These are phyloP conservation scores for Wickerhamomyces silvicola DNA, from an alignment of 805 yeast genomes.

Conservation along the genomic window DNA sequence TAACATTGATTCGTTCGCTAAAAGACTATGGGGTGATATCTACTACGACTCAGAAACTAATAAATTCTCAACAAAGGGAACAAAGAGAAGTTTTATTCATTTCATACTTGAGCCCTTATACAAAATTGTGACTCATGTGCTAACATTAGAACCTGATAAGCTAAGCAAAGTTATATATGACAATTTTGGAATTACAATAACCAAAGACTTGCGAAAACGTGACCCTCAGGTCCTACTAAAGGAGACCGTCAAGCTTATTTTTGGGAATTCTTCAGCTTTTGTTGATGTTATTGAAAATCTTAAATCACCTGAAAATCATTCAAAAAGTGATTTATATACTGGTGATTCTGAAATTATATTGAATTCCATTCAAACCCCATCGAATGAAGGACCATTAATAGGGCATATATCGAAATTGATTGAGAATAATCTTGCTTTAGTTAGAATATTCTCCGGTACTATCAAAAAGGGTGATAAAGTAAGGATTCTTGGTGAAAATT, in stretches of 20 bases:
- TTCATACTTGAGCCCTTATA: conserved; percentile 79
- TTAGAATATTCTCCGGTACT: conserved; percentile 57
- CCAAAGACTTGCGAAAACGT: conserved; percentile 33
- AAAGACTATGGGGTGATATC: conserved; percentile 73
- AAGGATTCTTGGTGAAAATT: conserved; percentile 51
- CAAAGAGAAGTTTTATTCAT: conserved; percentile 34
- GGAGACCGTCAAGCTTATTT: conserved; percentile 46
- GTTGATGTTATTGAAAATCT: conserved; percentile 39
- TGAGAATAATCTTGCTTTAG: conserved; percentile 51
- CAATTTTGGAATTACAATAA: conserved; percentile 40
- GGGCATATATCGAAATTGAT: conserved; percentile 56
- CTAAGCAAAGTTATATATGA: conserved; percentile 39
- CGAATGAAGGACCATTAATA: conserved; percentile 35
- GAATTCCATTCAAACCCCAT: conserved; percentile 24
- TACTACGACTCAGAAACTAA: conserved; percentile 39
- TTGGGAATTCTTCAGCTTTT: conserved; percentile 46
- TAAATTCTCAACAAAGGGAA: conserved; percentile 33
- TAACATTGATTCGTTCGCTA: conserved; percentile 37
- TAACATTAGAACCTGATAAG: conserved; percentile 43
- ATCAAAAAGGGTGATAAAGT: conserved; percentile 42
- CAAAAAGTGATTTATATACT: conserved; percentile 22
- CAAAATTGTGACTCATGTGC: conserved; percentile 56
- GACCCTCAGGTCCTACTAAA: conserved; percentile 58
- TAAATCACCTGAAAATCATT: conserved; percentile 33
- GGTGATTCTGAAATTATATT: conserved; percentile 20